Base-by-base conservation (phyloP, 495 filamentous ascomycete genomes). In the Cladorrhinum samala region DNA sequence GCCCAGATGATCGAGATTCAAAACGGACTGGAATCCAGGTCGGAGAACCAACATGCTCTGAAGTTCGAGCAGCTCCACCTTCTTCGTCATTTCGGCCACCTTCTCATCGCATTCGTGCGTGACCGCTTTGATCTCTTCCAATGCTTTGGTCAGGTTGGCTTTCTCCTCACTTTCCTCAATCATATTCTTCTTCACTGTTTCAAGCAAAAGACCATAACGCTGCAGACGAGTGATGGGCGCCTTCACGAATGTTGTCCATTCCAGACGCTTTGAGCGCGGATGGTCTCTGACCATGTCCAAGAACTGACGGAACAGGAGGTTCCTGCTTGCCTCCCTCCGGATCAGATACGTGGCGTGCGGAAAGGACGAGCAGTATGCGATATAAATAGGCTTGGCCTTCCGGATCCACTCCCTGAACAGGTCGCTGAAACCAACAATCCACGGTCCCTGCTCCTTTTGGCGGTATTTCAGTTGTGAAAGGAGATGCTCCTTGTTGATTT, bases 401-500 rank as follows among this genome's bases (percentile, higher is more conserved):
- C 93, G 81, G 59, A 99, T 95, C 93, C 93, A 99, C 69, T 99
- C 94, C 53, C 93, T 78, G 73, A 99, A 99, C 50, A 99, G 90
- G 58, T 97, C 93, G 62, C 91, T 95, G 68, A 96, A 96, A 8
- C 94, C 93, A 41, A 80, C 77, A 54, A 99, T 84, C 78, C 89
- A 97, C 0, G 93, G 93, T 0, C 94, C 93, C 66, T 99, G 91
- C 62, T 97, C 93, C 59, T 92, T 87, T 67, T 99, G 93, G 25
- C 94, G 85, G 64, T 96, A 99, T 57, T 97, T 97, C 58, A 99
- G 77, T 67, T 97, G 93, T 2, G 94, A 85, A 13, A 99, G 72
- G n/a, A 99, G 78, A 69, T 89, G 84, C 49, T 96, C 92, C 62
- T 94, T 92, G 59, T 96, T 96, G 60, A 90, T 91, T 54, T 84